Percentiles rank a stretch among this genome's conserved stretches.
These are phyloP conservation scores for Daucus carota DNA, from an alignment of 129 eudicot species.

Conservation along the genomic window DNA sequence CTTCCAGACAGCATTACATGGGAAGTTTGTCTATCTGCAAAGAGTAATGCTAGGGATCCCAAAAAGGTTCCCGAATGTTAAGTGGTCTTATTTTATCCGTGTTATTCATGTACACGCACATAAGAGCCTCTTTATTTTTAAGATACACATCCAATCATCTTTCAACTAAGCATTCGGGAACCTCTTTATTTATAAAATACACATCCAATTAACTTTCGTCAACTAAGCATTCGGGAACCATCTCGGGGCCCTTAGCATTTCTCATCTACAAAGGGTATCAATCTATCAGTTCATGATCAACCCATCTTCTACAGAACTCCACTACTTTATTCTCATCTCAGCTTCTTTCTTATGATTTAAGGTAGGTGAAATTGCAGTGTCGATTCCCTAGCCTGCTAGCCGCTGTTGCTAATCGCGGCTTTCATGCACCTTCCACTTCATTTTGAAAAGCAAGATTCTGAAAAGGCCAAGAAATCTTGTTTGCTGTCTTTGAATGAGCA, in stretches of 20 bases:
- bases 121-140: too few relatives aligned
- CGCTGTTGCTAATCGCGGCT: slow-evolving; percentile 6
- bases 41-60: too few relatives aligned
- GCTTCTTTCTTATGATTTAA: neutral
- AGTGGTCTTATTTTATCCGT: too few relatives aligned
- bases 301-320: slow-evolving; percentile 12
- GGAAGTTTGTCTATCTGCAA: slow-evolving; percentile 11
- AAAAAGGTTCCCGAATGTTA: too few relatives aligned
- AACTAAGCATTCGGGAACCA: too few relatives aligned
- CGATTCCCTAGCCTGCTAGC: slow-evolving; percentile 3
- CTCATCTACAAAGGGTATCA: slow-evolving; percentile 12
- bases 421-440: slow-evolving; percentile 7
- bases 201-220: too few relatives aligned
- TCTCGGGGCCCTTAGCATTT: too few relatives aligned
- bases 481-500: neutral
- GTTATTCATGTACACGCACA: too few relatives aligned
- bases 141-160: too few relatives aligned
- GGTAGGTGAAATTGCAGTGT: neutral
- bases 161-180: too few relatives aligned
- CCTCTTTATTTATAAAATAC: too few relatives aligned
- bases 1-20: slow-evolving; percentile 4
- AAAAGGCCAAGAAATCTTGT: slow-evolving; percentile 7
- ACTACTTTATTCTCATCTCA: slow-evolving; percentile 1
- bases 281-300: slow-evolving; percentile 6
- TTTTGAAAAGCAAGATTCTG: slow-evolving; percentile 7